Base-by-base conservation (phyloP, 164 flowering plant genomes). In the Dillenia turbinata region DNA sequence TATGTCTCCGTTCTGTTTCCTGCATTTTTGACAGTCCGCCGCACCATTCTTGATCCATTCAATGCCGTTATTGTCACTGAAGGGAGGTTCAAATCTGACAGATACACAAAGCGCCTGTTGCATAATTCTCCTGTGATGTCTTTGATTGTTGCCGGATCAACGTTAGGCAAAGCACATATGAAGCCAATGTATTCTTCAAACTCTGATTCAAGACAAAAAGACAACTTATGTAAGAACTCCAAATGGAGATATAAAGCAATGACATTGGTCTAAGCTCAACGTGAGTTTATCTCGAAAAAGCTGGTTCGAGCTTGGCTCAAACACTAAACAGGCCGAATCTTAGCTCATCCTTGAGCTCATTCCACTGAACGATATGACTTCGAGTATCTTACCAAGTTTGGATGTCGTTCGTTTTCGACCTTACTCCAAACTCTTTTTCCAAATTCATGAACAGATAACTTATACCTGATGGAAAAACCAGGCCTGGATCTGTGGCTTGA, bases 21-120 rank as follows among this genome's bases (percentile, higher is more conserved):
- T 19, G 86, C 83, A 71, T 83, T 94, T 66, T 15, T 76, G 46
- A 91, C 75, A 8, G 49, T 84, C 52, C 96, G 75, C 3, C 54
- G 65, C 51, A 80, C 73, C 8, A 61, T 15, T 57, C 60, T 75
- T 0, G 74, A 67, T 45, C 85, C 85, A 12, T 11, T 64, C n/a
- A 94, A 75, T 8, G 79, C 52, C 47, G 92, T 75, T 60, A 91
- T 75, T 59, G 96, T 91, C 54, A 91, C 60, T 8, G 92, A 91
- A 14, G 96, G 96, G 40, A 80, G 76, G 79, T 94, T 94, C 59
- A 94, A 81, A 69, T 91, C 84, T 10, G 92, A 75, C 1, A 93
- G 90, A 59, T 66, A 71, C 77, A 54, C 46, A 5, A 80, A 61
- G 2, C 84, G 14, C 49, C 64, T 66, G 9, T 64, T 61, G 77